These are phyloP conservation scores for Aspergillus sojae DNA, from an alignment of 2,329 filamentous ascomycete genomes.

Conservation along the genomic window DNA sequence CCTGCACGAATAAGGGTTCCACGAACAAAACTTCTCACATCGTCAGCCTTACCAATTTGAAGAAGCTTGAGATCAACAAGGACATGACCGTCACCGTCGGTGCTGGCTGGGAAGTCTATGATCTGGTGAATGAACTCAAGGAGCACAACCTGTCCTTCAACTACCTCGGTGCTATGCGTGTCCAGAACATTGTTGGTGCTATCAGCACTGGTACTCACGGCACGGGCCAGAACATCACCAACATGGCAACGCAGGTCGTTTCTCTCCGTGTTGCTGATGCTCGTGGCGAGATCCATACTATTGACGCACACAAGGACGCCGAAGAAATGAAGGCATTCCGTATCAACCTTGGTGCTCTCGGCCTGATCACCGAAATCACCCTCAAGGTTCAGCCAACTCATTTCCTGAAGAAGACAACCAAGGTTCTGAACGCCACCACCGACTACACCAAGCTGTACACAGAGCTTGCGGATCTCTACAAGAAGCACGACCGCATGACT, in stretches of 20 bases:
- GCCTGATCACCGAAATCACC: conserved; percentile 23
- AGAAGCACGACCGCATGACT: conserved; percentile 20
- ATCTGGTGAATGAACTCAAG: conserved; percentile 20
- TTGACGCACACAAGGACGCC: conserved; percentile 14
- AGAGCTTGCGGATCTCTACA: conserved; percentile 14
- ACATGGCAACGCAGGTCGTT: conserved; percentile 20
- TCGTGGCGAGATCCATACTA: conserved; percentile 15
- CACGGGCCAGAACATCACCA: conserved; percentile 14
- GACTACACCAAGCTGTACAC: conserved; percentile 17
- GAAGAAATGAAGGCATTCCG: conserved; percentile 24
- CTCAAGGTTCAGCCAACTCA: conserved; percentile 19
- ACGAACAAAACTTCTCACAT: conserved; percentile 21
- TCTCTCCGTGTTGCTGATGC: conserved; percentile 23
- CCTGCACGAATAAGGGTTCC: conserved; percentile 16
- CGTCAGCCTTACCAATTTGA: conserved; percentile 20
- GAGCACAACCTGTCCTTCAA: conserved; percentile 17
- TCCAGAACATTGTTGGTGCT: conserved; percentile 25
- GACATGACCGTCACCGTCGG: conserved; percentile 23
- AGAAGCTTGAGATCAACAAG: conserved; percentile 18
- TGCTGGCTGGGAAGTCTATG: conserved; percentile 25
- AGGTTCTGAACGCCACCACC: conserved; percentile 16
- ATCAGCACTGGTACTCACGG: conserved; percentile 24
- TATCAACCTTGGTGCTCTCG: conserved; percentile 23
- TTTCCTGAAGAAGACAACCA: neutral
- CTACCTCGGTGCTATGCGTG: conserved; percentile 21